A percentile compares a stretch with the other conserved stretches of the same genome.
Evolutionary conservation across 2,329 filamentous ascomycete species (phyloP).

Genomic region (Trichophyton benhamiae): DNA sequence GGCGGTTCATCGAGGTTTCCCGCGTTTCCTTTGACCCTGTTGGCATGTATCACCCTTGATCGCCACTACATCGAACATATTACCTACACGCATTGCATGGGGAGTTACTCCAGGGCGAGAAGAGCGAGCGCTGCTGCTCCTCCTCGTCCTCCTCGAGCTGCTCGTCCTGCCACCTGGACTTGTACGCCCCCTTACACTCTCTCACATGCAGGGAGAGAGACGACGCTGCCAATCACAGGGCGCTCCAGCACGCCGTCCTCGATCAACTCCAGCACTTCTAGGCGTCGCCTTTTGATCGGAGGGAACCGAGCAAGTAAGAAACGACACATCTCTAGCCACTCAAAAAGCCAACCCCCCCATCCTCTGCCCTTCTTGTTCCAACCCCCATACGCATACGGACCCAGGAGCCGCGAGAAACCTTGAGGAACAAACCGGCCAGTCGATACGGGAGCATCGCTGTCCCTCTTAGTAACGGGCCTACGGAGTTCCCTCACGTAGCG

Average conservation of each 20-base stretch:
- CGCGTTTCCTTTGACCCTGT: not conserved
- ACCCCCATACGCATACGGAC: not conserved
- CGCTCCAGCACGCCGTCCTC: not conserved
- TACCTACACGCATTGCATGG: too few relatives aligned
- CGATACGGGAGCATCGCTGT: not conserved
- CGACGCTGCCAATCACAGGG: conserved; percentile 2
- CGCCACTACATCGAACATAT: conserved; percentile 3
- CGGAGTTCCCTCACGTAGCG: conserved; percentile 1
- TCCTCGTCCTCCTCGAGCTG: not conserved
- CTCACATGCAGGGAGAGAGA: conserved; percentile 3
- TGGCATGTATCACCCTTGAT: not conserved
- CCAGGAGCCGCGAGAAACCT: not conserved
- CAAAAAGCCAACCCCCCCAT: not conserved
- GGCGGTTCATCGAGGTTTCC: conserved; percentile 4
- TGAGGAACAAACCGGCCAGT: not conserved
- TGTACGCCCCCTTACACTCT: not conserved
- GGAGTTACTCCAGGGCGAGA: conserved; percentile 41
- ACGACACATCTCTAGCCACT: not conserved
- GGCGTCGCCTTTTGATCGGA: not conserved
- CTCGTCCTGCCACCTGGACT: too few relatives aligned
- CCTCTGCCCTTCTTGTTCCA: too few relatives aligned
- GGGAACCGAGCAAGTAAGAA: conserved; percentile 1
- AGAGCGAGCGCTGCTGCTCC: conserved; percentile 28
- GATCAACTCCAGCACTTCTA: not conserved
- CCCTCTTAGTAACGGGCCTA: not conserved